Evolutionary conservation across 2,329 filamentous ascomycete species (phyloP).

Genomic region (Alternaria ethzedia): DNA sequence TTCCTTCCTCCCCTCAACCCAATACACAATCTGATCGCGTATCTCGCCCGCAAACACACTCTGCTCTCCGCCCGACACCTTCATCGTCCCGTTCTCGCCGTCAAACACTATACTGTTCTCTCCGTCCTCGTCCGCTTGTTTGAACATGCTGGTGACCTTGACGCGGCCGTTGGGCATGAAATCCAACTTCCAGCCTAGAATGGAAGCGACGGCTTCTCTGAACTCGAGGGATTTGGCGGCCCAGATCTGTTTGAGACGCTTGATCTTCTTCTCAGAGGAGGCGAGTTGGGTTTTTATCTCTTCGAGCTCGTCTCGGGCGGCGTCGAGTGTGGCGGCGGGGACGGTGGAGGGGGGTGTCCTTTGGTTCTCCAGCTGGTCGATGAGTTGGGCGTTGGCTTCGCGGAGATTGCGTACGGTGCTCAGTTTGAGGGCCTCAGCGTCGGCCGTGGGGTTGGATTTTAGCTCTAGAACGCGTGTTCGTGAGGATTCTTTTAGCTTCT

Average conservation of each 20-base stretch:
- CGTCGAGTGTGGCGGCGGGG: constrained; percentile 76
- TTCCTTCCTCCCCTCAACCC: constrained; percentile 92
- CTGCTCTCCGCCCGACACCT: constrained; percentile 87
- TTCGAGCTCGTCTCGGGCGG: constrained; percentile 75
- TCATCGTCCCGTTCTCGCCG: constrained; percentile 95
- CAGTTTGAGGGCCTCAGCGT: constrained; percentile 83
- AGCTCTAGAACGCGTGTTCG: constrained; percentile 85
- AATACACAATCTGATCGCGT: constrained; percentile 86
- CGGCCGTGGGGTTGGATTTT: constrained; percentile 88
- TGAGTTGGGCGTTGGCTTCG: constrained; percentile 82
- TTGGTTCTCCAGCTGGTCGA: constrained; percentile 69
- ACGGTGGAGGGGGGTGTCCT: constrained; percentile 60
- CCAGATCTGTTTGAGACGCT: constrained; percentile 92
- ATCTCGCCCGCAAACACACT: constrained; percentile 88
- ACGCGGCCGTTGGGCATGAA: constrained; percentile 98
- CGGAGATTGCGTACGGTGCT: constrained; percentile 78
- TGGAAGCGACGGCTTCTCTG: constrained; percentile 89
- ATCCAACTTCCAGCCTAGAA: constrained; percentile 92
- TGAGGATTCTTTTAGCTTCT: constrained; percentile 68
- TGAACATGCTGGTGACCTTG: constrained; percentile 85
- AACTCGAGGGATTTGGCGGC: constrained; percentile 90
- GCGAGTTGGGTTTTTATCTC: constrained; percentile 61
- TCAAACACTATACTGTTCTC: constrained; percentile 77
- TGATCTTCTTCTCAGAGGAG: constrained; percentile 78
- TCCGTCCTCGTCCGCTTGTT: constrained; percentile 68